Percentiles rank a stretch among this genome's conserved stretches.
Conservation (phyloP, 164 flowering plant genomes). For the Stephania cephalantha region DNA sequence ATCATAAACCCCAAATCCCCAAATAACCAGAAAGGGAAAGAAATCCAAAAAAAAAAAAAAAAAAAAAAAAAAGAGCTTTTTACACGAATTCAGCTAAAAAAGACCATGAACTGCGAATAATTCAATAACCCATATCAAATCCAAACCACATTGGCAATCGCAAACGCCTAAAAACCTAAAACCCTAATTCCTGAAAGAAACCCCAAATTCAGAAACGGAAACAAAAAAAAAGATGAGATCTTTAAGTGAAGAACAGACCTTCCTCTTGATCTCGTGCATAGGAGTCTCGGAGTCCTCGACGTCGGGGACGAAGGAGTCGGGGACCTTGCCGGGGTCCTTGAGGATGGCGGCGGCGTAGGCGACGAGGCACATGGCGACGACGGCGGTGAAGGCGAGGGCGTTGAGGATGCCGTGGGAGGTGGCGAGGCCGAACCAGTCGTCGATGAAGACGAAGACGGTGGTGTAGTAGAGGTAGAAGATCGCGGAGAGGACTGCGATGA, state of each 20-base stretch:
- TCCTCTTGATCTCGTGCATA: conserved; percentile 92
- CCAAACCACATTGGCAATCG: no score
- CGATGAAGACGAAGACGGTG: conserved; percentile 63
- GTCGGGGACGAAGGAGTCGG: conserved; percentile 60
- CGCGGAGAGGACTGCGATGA: conserved; percentile 46
- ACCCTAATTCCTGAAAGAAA: background rate
- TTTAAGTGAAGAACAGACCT: conserved; percentile 35
- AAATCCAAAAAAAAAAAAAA: no score
- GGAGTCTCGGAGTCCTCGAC: conserved; percentile 63
- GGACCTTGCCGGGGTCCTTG: conserved; percentile 86
- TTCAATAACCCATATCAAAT: no score
- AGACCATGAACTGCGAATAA: no score
- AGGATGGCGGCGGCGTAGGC: conserved; percentile 45
- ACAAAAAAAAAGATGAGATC: background rate
- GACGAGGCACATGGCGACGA: conserved; percentile 45
- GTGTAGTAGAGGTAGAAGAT: conserved; percentile 60
- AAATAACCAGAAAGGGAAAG: no score
- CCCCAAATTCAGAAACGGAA: background rate
- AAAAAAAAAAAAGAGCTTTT: no score
- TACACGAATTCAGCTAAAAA: no score
- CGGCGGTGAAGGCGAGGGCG: conserved; percentile 49
- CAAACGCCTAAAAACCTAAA: background rate
- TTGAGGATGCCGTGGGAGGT: conserved; percentile 80
- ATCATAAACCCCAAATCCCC: no score
- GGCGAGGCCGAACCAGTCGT: conserved; percentile 74